phyloP scores from a whole-genome alignment of 2,329 filamentous ascomycete species.

The Fusarium pseudoanthophilum region DNA sequence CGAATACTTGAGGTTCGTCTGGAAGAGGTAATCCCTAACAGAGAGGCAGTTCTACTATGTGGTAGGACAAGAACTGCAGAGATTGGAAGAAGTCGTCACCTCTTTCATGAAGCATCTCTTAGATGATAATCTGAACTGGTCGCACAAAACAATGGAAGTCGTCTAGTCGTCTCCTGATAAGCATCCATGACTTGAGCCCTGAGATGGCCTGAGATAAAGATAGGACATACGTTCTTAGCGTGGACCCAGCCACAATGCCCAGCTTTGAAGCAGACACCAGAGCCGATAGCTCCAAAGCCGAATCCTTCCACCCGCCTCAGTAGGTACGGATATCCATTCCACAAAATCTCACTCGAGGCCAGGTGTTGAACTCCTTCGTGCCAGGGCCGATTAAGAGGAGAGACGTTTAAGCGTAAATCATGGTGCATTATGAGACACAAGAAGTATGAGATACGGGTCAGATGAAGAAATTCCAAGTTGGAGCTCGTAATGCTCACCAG shows the following conservation, averaged over 20 bases:
- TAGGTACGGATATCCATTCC: constrained; percentile 16
- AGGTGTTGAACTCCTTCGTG: constrained; percentile 4
- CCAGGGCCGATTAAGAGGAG: not conserved
- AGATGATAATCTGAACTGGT: not conserved
- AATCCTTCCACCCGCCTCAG: not conserved
- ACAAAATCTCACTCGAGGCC: constrained; percentile 14
- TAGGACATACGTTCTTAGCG: constrained; percentile 30
- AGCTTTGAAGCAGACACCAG: not conserved
- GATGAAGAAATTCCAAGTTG: not conserved
- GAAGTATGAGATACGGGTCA: not conserved
- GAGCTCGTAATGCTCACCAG: constrained; percentile 3
- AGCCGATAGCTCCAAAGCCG: constrained; percentile 1
- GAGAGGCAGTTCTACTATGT: not conserved
- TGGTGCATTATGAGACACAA: not conserved
- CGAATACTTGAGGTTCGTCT: constrained; percentile 4
- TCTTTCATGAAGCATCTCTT: not conserved
- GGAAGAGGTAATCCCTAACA: not conserved
- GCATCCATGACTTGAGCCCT: not conserved
- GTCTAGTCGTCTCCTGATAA: constrained; percentile 19
- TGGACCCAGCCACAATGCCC: constrained; percentile 35
- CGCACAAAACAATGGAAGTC: not conserved
- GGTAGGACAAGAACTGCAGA: not conserved
- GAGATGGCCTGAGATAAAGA: constrained; percentile 36
- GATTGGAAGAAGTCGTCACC: not conserved
- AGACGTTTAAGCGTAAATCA: not conserved